A percentile compares a stretch with the other conserved stretches of the same genome.
These are phyloP conservation scores for Globisporangium paroecandrum DNA, from an alignment of 352 stramenopile genomes.

Conservation along the genomic window DNA sequence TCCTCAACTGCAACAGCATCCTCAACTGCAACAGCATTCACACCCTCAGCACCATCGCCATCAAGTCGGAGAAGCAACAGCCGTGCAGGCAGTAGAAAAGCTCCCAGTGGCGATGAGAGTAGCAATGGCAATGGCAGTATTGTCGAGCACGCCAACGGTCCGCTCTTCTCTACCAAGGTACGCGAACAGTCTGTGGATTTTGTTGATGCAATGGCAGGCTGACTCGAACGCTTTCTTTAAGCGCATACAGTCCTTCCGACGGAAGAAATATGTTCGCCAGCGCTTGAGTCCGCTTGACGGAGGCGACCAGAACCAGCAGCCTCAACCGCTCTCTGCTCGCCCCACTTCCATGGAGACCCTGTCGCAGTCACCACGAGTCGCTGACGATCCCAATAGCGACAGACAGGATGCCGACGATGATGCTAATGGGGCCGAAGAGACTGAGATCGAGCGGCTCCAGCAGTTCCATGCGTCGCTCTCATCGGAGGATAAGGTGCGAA, in stretches of 20 bases:
- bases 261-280: slow-evolving; percentile 48
- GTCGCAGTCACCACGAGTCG: background rate
- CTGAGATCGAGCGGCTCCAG: slow-evolving; percentile 32
- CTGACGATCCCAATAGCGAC: background rate
- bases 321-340: background rate
- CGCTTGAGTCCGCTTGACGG: slow-evolving; percentile 41
- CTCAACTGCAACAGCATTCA: background rate
- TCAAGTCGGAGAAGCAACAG: background rate
- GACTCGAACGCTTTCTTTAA: background rate
- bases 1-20: background rate
- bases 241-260: slow-evolving; percentile 31
- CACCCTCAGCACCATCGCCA: background rate
- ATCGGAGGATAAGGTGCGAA: slow-evolving; percentile 41
- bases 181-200: background rate
- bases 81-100: background rate
- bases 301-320: slow-evolving; percentile 1
- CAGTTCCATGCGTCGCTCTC: slow-evolving; percentile 36
- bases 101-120: background rate
- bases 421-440: slow-evolving; percentile 17
- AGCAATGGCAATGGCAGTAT: background rate
- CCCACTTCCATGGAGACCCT: background rate
- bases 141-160: background rate
- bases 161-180: slow-evolving; percentile 15
- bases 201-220: background rate
- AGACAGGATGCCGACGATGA: slow-evolving; percentile 12